Base-by-base conservation (phyloP, 1,284 basidiomycete species). In the Ustilago sp. region DNA sequence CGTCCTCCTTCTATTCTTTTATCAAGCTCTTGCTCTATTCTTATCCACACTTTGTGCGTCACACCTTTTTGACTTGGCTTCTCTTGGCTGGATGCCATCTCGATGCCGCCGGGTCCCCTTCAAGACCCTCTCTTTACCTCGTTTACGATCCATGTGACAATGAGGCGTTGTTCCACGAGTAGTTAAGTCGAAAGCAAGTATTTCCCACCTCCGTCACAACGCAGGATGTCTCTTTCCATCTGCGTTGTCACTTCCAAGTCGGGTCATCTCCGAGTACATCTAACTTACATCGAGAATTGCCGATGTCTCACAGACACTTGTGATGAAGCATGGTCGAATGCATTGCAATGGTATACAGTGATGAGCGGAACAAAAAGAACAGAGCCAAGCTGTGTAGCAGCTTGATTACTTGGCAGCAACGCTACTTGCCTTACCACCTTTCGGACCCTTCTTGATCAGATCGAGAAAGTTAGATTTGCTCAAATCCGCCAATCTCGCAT, bases 401-500 rank as follows among this genome's bases (percentile, higher is more conserved):
- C 23, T 28, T 28, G 23, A 28, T 58, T 35, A 77, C 66, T 77
- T 72, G 56, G 74, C 69, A 47, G 69, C 69, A 23, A 73, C 69
- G 28, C 68, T 23, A 36, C 47, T 59, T 23, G 56, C 36, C 55
- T 65, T 64, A 23, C 45, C 28, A 50, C 28, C 23, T 35, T 63
- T 68, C 23, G 70, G 57, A 3, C 68, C 63, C 65, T 72, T 77
- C 55, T 80, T 74, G 65, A 83, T 80, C 8, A 85, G 69, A 58
- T 85, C 84, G 19, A 85, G 66, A 58, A 85, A 85, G 77, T 85
- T 85, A 34, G 48, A 73, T 64, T 84, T 85, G 68, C 83, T 84
- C 50, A 85, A 68, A 41, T 85, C 77, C 41, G 77, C 79, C 48
- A 85, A 71, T 13, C 80, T 51, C 1, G 77, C 68, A 31, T 79